Conservation (phyloP, 1,139 yeast genomes). For the Pichia kudriavzevii region DNA sequence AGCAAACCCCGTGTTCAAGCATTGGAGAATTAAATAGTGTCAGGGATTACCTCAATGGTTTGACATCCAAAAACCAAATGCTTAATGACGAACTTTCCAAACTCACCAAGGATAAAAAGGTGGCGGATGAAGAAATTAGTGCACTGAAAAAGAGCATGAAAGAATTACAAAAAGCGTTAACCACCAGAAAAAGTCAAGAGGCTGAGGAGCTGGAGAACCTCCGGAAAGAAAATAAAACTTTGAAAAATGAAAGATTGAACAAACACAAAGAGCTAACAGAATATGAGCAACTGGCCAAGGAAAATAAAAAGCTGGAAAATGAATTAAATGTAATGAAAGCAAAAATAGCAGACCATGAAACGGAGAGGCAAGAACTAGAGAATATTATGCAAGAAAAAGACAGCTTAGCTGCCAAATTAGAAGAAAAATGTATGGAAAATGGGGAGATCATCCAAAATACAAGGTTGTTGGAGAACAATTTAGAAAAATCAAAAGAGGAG, state of each 20-base stretch:
- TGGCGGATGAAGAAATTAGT: constrained; percentile 19
- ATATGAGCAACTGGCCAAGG: constrained; percentile 9
- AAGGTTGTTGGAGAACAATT: not conserved
- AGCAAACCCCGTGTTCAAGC: constrained; percentile 72
- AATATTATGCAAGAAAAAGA: no score
- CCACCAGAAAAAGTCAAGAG: constrained; percentile 16
- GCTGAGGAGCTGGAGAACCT: not conserved
- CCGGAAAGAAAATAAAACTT: not conserved
- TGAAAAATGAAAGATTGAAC: not conserved
- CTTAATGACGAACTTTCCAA: constrained; percentile 39
- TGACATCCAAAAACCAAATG: constrained; percentile 55
- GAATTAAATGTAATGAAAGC: no score
- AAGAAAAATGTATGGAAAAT: not conserved
- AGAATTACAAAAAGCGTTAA: constrained; percentile 18
- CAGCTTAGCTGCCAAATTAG: not conserved
- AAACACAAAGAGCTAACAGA: not conserved
- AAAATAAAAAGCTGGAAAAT: constrained; percentile 4
- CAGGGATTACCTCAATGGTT: constrained; percentile 60
- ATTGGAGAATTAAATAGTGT: constrained; percentile 65
- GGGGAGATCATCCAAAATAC: not conserved
- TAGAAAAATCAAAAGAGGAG: not conserved
- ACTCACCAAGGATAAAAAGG: constrained; percentile 16
- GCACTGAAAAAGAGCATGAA: constrained; percentile 16
- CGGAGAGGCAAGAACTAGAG: no score
- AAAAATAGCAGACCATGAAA: no score